phyloP scores from a whole-genome alignment of 2,329 filamentous ascomycete genomes.

The Fusarium sp. region DNA sequence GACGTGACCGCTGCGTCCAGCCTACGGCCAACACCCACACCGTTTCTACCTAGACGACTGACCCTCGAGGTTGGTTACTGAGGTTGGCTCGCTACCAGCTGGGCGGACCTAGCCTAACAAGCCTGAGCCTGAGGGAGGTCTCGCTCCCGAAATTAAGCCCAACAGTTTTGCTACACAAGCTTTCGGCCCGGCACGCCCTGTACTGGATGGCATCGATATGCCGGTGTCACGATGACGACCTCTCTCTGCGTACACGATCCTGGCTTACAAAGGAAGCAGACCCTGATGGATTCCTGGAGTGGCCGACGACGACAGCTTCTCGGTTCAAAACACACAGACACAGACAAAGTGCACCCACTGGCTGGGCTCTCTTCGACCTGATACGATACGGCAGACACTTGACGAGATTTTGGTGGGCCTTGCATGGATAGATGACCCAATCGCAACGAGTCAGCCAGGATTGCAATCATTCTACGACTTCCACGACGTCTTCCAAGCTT shows the following conservation, averaged over 20 bases:
- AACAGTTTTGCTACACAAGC: not conserved
- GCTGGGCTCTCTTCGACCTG: conserved; percentile 9
- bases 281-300: conserved; percentile 1
- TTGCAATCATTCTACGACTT: conserved; percentile 30
- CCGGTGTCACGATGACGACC: conserved; percentile 14
- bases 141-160: not conserved
- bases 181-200: conserved; percentile 6
- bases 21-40: not conserved
- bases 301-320: conserved; percentile 6
- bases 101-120: not conserved
- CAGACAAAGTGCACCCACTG: conserved; percentile 1
- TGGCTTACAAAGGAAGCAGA: not conserved
- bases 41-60: not conserved
- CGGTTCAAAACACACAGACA: not conserved
- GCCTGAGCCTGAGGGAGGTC: not conserved
- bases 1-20: not conserved
- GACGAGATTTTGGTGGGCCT: conserved; percentile 32
- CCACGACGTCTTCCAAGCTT: conserved; percentile 37
- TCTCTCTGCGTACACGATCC: not conserved
- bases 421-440: conserved; percentile 15
- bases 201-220: not conserved
- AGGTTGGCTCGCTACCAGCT: not conserved
- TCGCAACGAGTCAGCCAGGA: conserved; percentile 17
- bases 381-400: conserved; percentile 26
- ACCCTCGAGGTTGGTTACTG: not conserved